A percentile compares a stretch with the other conserved stretches of the same genome.
Conservation (phyloP, 371 early-diverging fungal genomes). For the Mortierella sp. region DNA sequence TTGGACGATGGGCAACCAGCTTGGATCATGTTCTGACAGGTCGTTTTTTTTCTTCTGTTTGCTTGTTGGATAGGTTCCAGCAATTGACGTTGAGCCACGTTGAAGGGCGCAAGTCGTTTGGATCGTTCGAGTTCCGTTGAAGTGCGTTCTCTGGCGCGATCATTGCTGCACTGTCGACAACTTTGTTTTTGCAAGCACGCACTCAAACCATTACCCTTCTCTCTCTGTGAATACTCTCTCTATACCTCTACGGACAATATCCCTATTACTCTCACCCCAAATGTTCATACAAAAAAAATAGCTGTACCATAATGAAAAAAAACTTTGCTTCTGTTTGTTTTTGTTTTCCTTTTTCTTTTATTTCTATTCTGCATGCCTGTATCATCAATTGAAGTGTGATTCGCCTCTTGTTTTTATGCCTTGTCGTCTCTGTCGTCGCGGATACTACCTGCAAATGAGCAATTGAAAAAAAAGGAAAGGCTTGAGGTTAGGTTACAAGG, state of each 20-base stretch:
- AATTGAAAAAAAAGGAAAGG: background rate
- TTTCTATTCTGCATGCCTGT: background rate
- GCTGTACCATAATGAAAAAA: constrained; percentile 4
- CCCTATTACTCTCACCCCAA: background rate
- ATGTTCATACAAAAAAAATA: background rate
- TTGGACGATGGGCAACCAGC: background rate
- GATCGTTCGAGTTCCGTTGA: constrained; percentile 77
- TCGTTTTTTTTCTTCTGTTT: background rate
- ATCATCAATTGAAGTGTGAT: background rate
- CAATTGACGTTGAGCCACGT: constrained; percentile 80
- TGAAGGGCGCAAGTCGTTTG: constrained; percentile 62
- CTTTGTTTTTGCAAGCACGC: background rate
- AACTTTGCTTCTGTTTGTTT: background rate
- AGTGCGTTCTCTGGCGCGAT: background rate
- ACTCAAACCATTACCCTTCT: background rate
- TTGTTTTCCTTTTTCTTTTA: background rate
- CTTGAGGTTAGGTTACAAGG: background rate
- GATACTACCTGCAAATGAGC: background rate
- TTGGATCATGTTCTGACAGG: background rate
- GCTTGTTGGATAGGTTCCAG: constrained; percentile 73
- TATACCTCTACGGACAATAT: background rate
- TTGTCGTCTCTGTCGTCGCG: background rate
- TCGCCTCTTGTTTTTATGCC: background rate
- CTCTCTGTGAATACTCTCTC: background rate
- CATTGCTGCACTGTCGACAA: background rate